Conservation (phyloP, 2,329 filamentous ascomycete species). For the Xylariaceae sp. region DNA sequence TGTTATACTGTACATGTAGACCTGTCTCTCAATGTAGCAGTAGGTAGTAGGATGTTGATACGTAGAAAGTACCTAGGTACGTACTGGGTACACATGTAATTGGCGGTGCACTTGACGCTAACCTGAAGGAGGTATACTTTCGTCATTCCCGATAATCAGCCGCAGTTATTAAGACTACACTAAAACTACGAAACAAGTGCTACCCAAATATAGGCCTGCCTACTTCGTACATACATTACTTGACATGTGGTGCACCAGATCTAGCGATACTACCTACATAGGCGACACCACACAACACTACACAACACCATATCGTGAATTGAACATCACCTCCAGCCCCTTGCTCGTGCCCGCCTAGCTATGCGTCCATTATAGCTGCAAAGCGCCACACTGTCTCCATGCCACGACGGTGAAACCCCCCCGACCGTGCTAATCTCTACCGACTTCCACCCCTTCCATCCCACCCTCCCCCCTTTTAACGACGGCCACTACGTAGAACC, state of each 20-base stretch:
- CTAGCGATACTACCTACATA: too few species aligned
- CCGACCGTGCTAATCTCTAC: slow-evolving; percentile 25
- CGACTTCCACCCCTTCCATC: slow-evolving; percentile 19
- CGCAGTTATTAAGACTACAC: slow-evolving; percentile 22
- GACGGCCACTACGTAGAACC: slow-evolving; percentile 5
- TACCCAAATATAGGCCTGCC: slow-evolving; percentile 11
- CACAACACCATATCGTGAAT: slow-evolving; percentile 4
- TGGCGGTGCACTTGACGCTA: slow-evolving; percentile 1
- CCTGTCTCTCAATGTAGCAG: too few species aligned
- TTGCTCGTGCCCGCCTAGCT: slow-evolving; percentile 6
- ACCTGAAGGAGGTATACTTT: neutral
- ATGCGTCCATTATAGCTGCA: slow-evolving; percentile 30
- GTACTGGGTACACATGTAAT: too few species aligned
- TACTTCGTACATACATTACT: neutral
- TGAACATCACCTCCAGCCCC: neutral
- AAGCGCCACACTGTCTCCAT: slow-evolving; percentile 29
- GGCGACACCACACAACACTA: neutral
- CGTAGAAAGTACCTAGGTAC: too few species aligned
- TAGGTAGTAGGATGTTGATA: too few species aligned
- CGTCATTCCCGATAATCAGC: neutral
- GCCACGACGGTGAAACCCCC: slow-evolving; percentile 28
- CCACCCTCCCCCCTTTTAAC: slow-evolving; percentile 13
- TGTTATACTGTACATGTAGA: too few species aligned
- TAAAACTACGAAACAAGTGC: neutral
- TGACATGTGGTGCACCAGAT: neutral